Evolutionary conservation across 345 rosid species (phyloP).

Genomic region (Salix udensis): DNA sequence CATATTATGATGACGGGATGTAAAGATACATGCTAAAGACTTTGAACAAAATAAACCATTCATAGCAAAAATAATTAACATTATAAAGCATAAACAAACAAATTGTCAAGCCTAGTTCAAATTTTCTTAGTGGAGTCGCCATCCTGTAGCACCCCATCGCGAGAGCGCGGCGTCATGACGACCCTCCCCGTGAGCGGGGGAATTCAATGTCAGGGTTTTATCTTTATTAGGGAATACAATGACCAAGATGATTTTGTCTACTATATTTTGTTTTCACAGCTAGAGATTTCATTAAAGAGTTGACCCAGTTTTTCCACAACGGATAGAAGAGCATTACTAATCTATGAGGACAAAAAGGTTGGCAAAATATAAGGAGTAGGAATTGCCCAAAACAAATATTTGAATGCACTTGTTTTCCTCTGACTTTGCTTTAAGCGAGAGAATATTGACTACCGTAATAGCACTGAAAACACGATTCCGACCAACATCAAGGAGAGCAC

Average conservation of each 20-base stretch:
- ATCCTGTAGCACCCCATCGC: too few species aligned
- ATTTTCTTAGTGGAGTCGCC: too few species aligned
- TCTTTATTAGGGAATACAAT: neutral
- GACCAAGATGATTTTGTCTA: neutral
- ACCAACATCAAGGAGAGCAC: constrained; percentile 81
- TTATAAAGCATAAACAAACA: too few species aligned
- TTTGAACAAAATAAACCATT: too few species aligned
- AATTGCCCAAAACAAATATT: neutral
- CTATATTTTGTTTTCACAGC: neutral
- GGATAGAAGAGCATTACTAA: neutral
- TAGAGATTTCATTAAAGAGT: neutral
- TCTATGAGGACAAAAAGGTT: neutral
- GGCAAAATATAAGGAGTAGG: neutral
- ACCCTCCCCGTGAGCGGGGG: too few species aligned
- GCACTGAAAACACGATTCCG: constrained; percentile 77
- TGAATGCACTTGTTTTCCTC: neutral
- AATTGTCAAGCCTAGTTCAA: too few species aligned
- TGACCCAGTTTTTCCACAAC: neutral
- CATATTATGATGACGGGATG: too few species aligned
- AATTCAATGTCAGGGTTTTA: too few species aligned
- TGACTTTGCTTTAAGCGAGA: neutral
- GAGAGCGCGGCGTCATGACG: too few species aligned
- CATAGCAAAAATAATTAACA: too few species aligned
- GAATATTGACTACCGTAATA: constrained; percentile 44
- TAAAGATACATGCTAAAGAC: too few species aligned